Evolutionary conservation across 2,329 filamentous ascomycete genomes (phyloP), one percentile per base, ranked within the genome.

Genomic region (Capronia americana): DNA sequence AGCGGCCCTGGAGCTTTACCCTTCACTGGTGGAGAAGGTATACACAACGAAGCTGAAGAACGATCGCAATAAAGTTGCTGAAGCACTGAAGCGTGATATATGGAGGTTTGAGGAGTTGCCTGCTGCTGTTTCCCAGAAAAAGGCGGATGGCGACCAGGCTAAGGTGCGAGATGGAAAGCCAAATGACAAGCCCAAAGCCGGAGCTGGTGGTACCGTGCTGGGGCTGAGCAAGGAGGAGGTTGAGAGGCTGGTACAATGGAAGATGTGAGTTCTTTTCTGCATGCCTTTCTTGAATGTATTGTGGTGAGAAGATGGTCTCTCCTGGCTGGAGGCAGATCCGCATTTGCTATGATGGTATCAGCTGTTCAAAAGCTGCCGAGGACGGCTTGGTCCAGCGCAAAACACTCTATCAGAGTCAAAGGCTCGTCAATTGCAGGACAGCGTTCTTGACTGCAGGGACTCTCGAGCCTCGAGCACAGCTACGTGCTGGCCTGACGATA

Each of bases 201-300:
- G 14, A 44, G 38, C 38, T n/a, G 17, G 26, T 30, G 30, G 17
- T 10, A 30, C 24, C 30, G 44, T 5, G 28, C 54, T 65, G 17
- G 67, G 69, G 11, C 38, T 71, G n/a, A 56, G 63, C 23, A 69
- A 74, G 10, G 66, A 71, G 3, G 69, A 67, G n/a, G 54, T 80
- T 41, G 71, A 78, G 56, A 72, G 69, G 57, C 68, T 80, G 58
- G 78, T 82, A 70, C 77, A 80, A 55, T 82, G 80, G 80, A 82
- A 82, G 69, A 72, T 79, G 80, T 82, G 70, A 72, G 77, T 75
- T 24, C 28, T 55, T 26, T 23, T 44, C 51, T 38, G 11, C 56
- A 20, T 59, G 24, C 17, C 7, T 26, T 34, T 12, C 14, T 58
- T 17, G 56, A 10, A 28, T 34, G 10, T 34, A 8, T 57, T 23